Percentiles rank a stretch among this genome's conserved stretches.
phyloP scores from a whole-genome alignment of 176 grass and related monocot genomes.

The Thalia dealbata region DNA sequence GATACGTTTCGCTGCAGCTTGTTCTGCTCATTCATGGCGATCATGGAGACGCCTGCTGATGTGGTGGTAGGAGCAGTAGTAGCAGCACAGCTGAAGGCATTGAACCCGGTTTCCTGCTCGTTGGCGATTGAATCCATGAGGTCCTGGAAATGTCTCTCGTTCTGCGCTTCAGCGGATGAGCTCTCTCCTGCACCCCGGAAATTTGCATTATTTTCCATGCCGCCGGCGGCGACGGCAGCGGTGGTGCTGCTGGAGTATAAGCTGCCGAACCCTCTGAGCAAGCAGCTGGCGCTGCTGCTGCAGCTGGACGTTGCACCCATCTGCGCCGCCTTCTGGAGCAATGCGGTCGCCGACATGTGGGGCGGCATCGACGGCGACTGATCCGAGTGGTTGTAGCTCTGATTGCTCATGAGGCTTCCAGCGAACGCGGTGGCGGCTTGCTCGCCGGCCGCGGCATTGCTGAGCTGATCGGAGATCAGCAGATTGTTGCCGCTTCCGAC shows the following conservation, averaged over 20 bases:
- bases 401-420: constrained; percentile 8
- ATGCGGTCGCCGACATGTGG: constrained; percentile 14
- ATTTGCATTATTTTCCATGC: neutral
- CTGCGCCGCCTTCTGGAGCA: constrained; percentile 19
- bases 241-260: neutral
- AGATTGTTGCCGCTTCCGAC: neutral
- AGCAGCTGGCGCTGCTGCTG: neutral
- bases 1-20: neutral
- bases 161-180: neutral
- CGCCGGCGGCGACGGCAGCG: too few relatives aligned
- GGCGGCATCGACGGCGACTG: neutral
- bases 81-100: neutral
- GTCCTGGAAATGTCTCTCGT: constrained; percentile 8
- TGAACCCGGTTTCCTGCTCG: constrained; percentile 11
- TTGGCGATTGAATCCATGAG: constrained; percentile 12
- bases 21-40: neutral
- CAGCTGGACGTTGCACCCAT: constrained; percentile 4
- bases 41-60: too few relatives aligned
- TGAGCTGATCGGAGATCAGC: constrained; percentile 4
- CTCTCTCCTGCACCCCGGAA: neutral
- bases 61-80: too few relatives aligned
- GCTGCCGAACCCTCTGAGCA: constrained; percentile 17
- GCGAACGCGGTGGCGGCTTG: neutral
- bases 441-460: neutral
- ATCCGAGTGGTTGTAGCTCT: neutral